Base-by-base conservation (phyloP, 192 early-diverging fungal species). In the Borealophlyctis nickersoniae region DNA sequence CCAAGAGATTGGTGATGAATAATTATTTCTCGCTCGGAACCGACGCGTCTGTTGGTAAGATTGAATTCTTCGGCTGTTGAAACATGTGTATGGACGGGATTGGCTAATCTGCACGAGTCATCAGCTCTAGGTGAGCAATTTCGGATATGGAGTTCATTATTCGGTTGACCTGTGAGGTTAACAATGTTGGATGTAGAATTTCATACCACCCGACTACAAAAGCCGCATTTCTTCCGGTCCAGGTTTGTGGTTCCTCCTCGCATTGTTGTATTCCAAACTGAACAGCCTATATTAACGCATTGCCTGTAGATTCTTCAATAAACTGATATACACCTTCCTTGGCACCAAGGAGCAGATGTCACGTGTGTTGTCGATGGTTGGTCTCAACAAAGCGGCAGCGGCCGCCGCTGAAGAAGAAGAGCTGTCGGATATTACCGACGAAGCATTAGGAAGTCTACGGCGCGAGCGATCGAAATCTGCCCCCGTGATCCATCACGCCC, bases 151-250 rank as follows among this genome's bases (percentile, higher is more conserved):
- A n/a, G n/a, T n/a, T n/a, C n/a, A n/a, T n/a, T n/a, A n/a, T n/a
- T n/a, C n/a, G n/a, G n/a, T n/a, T n/a, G n/a, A n/a, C n/a, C n/a
- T n/a, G n/a, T n/a, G n/a, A n/a, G n/a, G n/a, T n/a, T n/a, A n/a
- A n/a, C n/a, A n/a, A n/a, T n/a, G n/a, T n/a, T n/a, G n/a, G n/a
- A n/a, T n/a, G 31, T 71, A 0, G 69, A 71, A 11, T 71, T 71
- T 23, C 69, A 71, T 29, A 49, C 32, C n/a, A 60, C 69, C 11
- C 61, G 69, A 26, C 19, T 63, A 16, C 28, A 24, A 23, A 53
- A 71, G 33, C 69, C 69, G 22, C 62, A 71, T n/a, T 52, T 52
- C 16, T 71, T 71, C 58, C 62, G 63, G 22, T 61, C 52, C 50
- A 23, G 60, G 48, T 59, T 36, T 48, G 11, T 48, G 9, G 9